phyloP scores from a whole-genome alignment of 2,329 filamentous ascomycete species.

The Podosphaera fusca region DNA sequence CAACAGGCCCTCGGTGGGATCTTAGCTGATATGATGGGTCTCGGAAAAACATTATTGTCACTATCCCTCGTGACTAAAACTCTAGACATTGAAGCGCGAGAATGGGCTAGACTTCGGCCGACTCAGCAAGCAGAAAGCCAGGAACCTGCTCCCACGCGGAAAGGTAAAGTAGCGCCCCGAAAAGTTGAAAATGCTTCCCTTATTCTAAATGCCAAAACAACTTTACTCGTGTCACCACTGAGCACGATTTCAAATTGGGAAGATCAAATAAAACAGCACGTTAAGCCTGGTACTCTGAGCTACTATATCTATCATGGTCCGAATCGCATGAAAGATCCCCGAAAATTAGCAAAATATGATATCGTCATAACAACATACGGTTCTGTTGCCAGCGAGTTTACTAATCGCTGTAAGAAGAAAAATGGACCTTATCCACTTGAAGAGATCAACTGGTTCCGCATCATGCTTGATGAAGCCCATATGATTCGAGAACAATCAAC shows the following conservation, averaged over 20 bases:
- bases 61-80: conserved; percentile 54
- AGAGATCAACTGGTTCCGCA: conserved; percentile 73
- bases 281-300: conserved; percentile 37
- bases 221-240: conserved; percentile 68
- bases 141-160: conserved; percentile 12
- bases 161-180: conserved; percentile 12
- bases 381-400: conserved; percentile 61
- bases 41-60: conserved; percentile 74
- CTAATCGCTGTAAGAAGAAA: conserved; percentile 36
- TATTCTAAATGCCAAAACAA: conserved; percentile 50
- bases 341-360: conserved; percentile 49
- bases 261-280: conserved; percentile 68
- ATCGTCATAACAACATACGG: conserved; percentile 85
- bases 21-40: conserved; percentile 68
- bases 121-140: conserved; percentile 13
- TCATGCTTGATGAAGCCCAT: conserved; percentile 87
- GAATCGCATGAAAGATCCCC: conserved; percentile 44
- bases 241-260: conserved; percentile 91
- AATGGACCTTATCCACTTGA: conserved; percentile 40
- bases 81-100: conserved; percentile 28
- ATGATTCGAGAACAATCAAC: conserved; percentile 74
- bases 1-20: conserved; percentile 49
- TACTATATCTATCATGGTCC: conserved; percentile 76
- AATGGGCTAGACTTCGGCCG: conserved; percentile 35
- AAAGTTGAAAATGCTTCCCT: conserved; percentile 19